Evolutionary conservation across 1,284 basidiomycete genomes (phyloP), one percentile per base, ranked within the genome.

Genomic region (Neolentinus lepideus): DNA sequence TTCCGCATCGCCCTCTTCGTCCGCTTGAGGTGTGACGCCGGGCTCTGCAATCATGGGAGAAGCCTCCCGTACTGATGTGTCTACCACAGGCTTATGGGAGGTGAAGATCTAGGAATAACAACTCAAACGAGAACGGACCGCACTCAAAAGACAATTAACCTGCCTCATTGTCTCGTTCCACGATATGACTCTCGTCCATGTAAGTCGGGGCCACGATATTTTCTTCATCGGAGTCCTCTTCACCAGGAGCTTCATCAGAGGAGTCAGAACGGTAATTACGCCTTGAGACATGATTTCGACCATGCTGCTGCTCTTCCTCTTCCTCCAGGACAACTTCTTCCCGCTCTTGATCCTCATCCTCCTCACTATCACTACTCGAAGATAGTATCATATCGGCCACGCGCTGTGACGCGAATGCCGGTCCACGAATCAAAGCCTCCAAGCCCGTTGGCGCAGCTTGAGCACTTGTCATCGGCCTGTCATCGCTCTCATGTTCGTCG

Each of bases 391-490:
- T 62, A 63, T 11, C 31, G 19, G 22, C 38, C 43, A 14, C 52
- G 52, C 24, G 55, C 59, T 29, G 56, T 19, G 47, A 25, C 24
- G 10, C 24, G 12, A 12, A 52, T 12, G 27, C 53, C 1, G 67
- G 67, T 0, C 65, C 66, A 9, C 59, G 63, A 14, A 69, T 58
- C 26, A 68, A 57, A 2, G 66, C 61, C 35, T 67, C 67, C 16
- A 67, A 22, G 24, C 60, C 27, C 3, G 26, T 19, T 12, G 11
- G 51, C 12, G 12, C 3, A 52, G 12, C 6, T 52, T 43, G 38
- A 3, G 19, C 16, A 4, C 38, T 21, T n/a, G 38, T 16, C 53
- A 38, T 55, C 47, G 47, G 51, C 19, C 31, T 9, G 25, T 25
- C 14, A 24, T 60, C 60, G 8, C 33, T 22, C 51, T 31, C 26